These are phyloP conservation scores for Xylariaceae sp. DNA, from an alignment of 2,329 filamentous ascomycete species.

Conservation along the genomic window DNA sequence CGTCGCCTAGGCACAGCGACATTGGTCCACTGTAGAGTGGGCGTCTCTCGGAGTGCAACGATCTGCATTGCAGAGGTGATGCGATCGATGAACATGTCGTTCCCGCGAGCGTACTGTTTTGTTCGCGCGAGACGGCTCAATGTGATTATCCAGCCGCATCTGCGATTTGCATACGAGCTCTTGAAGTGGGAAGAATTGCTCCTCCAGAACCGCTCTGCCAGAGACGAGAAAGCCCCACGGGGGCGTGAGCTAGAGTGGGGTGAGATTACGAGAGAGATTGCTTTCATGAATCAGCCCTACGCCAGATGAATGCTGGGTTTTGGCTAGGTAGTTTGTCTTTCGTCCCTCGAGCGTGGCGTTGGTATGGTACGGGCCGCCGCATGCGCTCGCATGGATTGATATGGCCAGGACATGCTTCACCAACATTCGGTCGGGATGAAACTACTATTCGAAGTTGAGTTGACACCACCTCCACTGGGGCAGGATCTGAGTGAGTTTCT, in stretches of 20 bases:
- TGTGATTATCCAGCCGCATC: slow-evolving; percentile 96
- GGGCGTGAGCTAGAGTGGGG: slow-evolving; percentile 87
- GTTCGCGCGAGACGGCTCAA: slow-evolving; percentile 89
- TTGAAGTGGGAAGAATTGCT: slow-evolving; percentile 91
- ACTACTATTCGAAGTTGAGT: too few relatives aligned
- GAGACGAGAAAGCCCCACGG: slow-evolving; percentile 37
- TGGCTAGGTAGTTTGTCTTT: slow-evolving; percentile 1
- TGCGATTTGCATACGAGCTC: slow-evolving; percentile 91
- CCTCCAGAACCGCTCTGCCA: slow-evolving; percentile 48
- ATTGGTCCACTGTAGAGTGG: slow-evolving; percentile 92
- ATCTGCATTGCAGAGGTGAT: slow-evolving; percentile 99
- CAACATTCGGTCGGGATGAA: too few relatives aligned
- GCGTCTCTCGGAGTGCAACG: slow-evolving; percentile 90
- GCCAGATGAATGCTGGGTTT: slow-evolving; percentile 50
- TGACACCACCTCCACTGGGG: too few relatives aligned
- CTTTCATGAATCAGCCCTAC: slow-evolving; percentile 94
- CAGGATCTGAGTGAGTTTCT: too few relatives aligned
- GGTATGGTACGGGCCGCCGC: neutral
- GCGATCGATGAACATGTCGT: slow-evolving; percentile 73
- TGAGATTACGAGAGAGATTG: slow-evolving; percentile 83
- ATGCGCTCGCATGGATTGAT: neutral
- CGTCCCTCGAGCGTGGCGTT: neutral
- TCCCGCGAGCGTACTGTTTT: slow-evolving; percentile 92
- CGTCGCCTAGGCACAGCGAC: slow-evolving; percentile 75
- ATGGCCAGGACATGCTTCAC: neutral